Conservation (phyloP, 257 asterid genomes). For the Ocimum tenuiflorum region DNA sequence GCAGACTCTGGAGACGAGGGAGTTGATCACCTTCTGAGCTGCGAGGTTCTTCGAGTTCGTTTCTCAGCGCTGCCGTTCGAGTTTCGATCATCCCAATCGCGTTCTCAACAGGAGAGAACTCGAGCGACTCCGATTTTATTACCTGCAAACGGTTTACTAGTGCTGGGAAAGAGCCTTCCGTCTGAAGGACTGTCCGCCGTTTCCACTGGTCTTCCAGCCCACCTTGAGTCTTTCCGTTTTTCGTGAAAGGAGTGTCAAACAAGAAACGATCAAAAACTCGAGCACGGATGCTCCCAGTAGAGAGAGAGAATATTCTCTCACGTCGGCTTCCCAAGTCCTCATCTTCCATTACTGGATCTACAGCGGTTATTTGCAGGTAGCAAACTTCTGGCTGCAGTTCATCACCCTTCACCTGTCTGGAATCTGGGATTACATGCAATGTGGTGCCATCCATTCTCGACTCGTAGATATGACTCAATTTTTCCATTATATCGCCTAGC, state of each 20-base stretch:
- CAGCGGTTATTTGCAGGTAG: conserved; percentile 98
- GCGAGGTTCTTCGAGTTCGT: conserved; percentile 96
- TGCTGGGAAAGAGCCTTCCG: conserved; percentile 97
- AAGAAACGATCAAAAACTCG: conserved; percentile 90
- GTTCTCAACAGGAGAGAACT: conserved; percentile 97
- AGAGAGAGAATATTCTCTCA: conserved; percentile 84
- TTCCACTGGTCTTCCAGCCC: conserved; percentile 99
- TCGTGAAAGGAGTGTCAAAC: conserved; percentile 96
- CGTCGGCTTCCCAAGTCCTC: conserved; percentile 98
- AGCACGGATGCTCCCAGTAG: conserved; percentile 89
- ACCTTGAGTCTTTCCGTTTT: conserved; percentile 96
- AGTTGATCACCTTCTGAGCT: conserved; percentile 99
- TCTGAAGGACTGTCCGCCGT: conserved; percentile 82
- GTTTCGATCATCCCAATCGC: conserved; percentile 99
- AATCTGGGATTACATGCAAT: conserved; percentile 89
- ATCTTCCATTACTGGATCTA: conserved; percentile 96
- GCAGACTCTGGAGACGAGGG: conserved; percentile 95
- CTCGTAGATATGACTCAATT: conserved; percentile 96
- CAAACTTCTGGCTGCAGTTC: conserved; percentile 88
- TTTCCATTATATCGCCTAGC: conserved; percentile 97
- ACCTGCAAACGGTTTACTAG: conserved; percentile 80
- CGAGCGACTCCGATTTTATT: conserved; percentile 77
- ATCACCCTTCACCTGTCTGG: conserved; percentile 89
- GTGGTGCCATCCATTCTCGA: conserved; percentile 86
- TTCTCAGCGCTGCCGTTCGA: conserved; percentile 87